Base-by-base conservation (phyloP, 768 basidiomycete species). In the Pisolithus tinctorius region DNA sequence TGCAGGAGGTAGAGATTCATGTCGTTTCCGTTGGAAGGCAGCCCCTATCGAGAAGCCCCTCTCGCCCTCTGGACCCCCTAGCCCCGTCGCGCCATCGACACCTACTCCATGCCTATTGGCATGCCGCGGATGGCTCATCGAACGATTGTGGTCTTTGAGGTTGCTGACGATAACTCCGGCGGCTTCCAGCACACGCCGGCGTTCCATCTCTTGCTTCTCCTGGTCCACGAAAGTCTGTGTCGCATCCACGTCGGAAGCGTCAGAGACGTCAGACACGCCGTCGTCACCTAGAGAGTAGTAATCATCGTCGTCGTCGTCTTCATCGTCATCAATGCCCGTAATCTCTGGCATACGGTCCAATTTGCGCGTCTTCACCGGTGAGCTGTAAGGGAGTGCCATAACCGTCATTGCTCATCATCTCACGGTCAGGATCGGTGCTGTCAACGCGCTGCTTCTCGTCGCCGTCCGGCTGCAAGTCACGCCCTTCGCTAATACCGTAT, bases 151-250 rank as follows among this genome's bases (percentile, higher is more conserved):
- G 11, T 17, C 14, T n/a, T 30, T 14, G 4, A 16, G n/a, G 27
- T 45, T 27, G 26, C 27, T 82, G 43, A 95, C 76, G 50, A 91
- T 82, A 25, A 96, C 71, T 3, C 94, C 94, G 0, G 93, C 93
- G 0, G 90, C 88, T 62, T 90, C 83, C n/a, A 97, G 71, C 7
- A 96, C 90, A 17, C 85, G 77, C 57, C 82, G 82, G 20, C 90
- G 75, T 62, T 95, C 93, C 16, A 77, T 69, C 51, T 84, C 90
- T 29, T 89, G 80, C 16, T 80, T 78, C 47, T 75, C 75, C 10
- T 71, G 71, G 48, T 84, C 81, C 40, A 74, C 77, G 36, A 72
- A 73, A 29, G 74, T 74, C 55, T 77, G 75, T 34, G 70, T 71
- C 51, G 55, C 58, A 0, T 57, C 60, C 48, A 63, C 62, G 45